phyloP scores from a whole-genome alignment of 257 asterid species.

The Lavandula angustifolia region DNA sequence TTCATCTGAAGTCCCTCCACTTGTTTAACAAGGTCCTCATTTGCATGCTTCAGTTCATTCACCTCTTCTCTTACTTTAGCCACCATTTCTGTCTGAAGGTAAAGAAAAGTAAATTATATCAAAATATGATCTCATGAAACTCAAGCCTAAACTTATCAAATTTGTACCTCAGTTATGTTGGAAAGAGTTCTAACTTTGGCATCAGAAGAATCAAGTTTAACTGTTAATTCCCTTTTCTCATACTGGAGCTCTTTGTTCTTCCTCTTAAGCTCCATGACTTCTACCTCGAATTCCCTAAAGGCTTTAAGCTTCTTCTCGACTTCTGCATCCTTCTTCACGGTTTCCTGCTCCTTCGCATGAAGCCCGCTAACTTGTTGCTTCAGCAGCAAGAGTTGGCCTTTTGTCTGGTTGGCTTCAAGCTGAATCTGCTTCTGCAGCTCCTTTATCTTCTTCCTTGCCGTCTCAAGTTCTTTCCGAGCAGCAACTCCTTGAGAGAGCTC shows the following conservation, averaged over 20 bases:
- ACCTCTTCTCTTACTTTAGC: conserved; percentile 80
- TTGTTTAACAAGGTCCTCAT: conserved; percentile 86
- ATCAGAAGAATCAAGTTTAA: conserved; percentile 79
- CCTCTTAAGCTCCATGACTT: conserved; percentile 87
- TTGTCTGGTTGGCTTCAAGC: conserved; percentile 88
- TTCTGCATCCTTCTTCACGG: conserved; percentile 55
- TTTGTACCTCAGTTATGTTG: conserved; percentile 88
- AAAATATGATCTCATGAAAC: neutral
- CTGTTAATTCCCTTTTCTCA: conserved; percentile 77
- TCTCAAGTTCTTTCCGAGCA: conserved; percentile 71
- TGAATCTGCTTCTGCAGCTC: conserved; percentile 88
- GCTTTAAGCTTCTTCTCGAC: conserved; percentile 82
- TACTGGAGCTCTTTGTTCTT: conserved; percentile 91
- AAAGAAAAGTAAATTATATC: conserved; percentile 29
- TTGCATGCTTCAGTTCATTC: conserved; percentile 59
- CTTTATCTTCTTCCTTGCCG: conserved; percentile 70
- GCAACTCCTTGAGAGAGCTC: conserved; percentile 66
- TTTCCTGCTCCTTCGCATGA: conserved; percentile 79
- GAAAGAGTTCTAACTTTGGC: conserved; percentile 68
- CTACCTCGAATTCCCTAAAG: conserved; percentile 76
- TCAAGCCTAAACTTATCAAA: no score
- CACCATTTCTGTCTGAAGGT: conserved; percentile 78
- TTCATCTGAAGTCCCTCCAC: conserved; percentile 98
- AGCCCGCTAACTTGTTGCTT: conserved; percentile 89
- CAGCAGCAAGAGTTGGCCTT: conserved; percentile 80